Conservation (phyloP, 371 early-diverging fungal species). For the Apophysomyces ossiformis region DNA sequence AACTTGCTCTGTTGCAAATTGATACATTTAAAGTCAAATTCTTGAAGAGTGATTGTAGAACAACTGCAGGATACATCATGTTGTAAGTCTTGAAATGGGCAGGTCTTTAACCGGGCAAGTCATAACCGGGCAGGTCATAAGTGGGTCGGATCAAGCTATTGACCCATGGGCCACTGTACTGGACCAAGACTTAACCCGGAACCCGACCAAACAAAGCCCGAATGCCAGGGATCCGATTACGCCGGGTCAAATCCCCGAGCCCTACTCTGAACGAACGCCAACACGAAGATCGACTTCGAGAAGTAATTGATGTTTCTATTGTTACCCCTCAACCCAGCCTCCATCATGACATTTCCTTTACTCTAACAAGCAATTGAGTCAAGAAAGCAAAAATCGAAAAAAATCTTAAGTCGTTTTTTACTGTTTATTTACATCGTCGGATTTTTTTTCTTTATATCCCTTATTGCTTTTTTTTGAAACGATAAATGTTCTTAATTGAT, state of each 20-base stretch:
- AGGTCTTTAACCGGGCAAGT: not conserved
- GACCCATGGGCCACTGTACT: too few species aligned
- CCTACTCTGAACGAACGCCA: constrained; percentile 8
- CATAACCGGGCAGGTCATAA: not conserved
- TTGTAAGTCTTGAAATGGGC: constrained; percentile 8
- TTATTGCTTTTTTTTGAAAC: too few species aligned
- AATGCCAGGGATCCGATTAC: too few species aligned
- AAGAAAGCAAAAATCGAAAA: constrained; percentile 10
- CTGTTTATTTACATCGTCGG: not conserved
- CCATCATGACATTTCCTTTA: constrained; percentile 17
- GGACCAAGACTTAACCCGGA: too few species aligned
- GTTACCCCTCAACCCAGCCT: constrained; percentile 9
- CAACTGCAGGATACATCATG: constrained; percentile 17
- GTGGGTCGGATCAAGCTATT: too few species aligned
- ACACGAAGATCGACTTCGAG: constrained; percentile 16
- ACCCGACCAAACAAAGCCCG: too few species aligned
- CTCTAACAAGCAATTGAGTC: constrained; percentile 10
- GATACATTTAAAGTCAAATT: constrained; percentile 15
- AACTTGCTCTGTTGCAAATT: constrained; percentile 17
- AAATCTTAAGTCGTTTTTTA: not conserved
- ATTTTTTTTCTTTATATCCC: constrained; percentile 69
- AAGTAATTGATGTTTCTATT: constrained; percentile 17
- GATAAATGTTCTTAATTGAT: too few species aligned
- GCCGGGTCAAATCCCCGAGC: too few species aligned
- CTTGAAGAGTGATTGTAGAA: constrained; percentile 14